Conservation (phyloP, 2,329 filamentous ascomycete species). For the Exserohilum rostratum region DNA sequence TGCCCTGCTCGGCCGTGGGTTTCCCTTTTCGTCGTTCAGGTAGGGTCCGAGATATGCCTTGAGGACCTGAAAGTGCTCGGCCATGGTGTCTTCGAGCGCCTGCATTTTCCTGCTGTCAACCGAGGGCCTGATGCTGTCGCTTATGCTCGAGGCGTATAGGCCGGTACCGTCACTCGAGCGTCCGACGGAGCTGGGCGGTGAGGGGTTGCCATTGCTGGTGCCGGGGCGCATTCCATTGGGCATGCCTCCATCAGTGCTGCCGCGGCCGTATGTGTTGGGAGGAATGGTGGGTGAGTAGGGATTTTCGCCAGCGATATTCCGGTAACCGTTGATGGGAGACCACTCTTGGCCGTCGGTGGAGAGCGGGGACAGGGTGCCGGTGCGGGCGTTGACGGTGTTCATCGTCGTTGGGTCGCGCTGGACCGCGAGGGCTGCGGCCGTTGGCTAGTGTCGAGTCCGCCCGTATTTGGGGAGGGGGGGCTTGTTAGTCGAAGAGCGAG, state of each 20-base stretch:
- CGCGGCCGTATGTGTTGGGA: slow-evolving; percentile 43
- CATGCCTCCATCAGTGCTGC: slow-evolving; percentile 49
- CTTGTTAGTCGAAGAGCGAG: too few relatives aligned
- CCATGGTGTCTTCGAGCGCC: slow-evolving; percentile 71
- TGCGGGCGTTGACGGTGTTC: slow-evolving; percentile 45
- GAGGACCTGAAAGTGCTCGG: slow-evolving; percentile 81
- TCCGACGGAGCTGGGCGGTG: slow-evolving; percentile 86
- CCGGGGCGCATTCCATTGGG: slow-evolving; percentile 61
- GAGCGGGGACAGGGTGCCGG: slow-evolving; percentile 49
- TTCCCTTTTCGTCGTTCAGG: slow-evolving; percentile 75
- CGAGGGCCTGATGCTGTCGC: slow-evolving; percentile 55
- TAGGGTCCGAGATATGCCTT: slow-evolving; percentile 75
- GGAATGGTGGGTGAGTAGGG: slow-evolving; percentile 48
- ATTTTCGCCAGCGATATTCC: slow-evolving; percentile 45
- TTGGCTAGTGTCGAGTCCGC: slow-evolving; percentile 25
- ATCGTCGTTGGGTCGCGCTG: slow-evolving; percentile 27
- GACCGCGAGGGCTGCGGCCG: slow-evolving; percentile 28
- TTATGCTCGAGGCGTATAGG: slow-evolving; percentile 60
- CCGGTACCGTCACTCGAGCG: slow-evolving; percentile 81
- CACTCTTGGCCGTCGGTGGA: slow-evolving; percentile 50
- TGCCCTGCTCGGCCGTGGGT: slow-evolving; percentile 81
- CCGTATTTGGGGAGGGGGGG: slow-evolving; percentile 3
- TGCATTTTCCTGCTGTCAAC: slow-evolving; percentile 64
- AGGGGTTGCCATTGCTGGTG: slow-evolving; percentile 63
- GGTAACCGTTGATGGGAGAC: slow-evolving; percentile 50